A percentile compares a stretch with the other conserved stretches of the same genome.
Evolutionary conservation across 495 filamentous ascomycete genomes (phyloP).

Genomic region (Aspergillus bertholletiae): DNA sequence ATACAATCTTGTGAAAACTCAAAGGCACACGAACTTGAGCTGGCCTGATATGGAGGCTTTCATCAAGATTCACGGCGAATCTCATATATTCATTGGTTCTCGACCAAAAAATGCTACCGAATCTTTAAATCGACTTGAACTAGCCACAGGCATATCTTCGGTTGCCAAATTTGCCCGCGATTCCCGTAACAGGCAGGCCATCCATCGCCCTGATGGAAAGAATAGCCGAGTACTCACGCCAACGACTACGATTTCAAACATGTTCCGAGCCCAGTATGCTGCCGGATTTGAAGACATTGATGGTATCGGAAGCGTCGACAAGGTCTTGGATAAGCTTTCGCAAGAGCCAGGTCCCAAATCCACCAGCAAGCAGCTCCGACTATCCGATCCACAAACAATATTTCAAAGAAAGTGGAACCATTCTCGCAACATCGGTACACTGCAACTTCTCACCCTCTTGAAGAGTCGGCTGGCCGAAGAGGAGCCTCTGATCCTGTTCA

Average conservation of each 20-base stretch:
- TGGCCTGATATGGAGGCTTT: slow-evolving; percentile 36
- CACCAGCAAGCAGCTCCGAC: slow-evolving; percentile 12
- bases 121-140: slow-evolving; percentile 26
- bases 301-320: slow-evolving; percentile 21
- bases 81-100: slow-evolving; percentile 28
- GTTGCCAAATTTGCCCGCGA: slow-evolving; percentile 24
- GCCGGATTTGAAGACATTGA: slow-evolving; percentile 8
- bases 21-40: slow-evolving; percentile 17
- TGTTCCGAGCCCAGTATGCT: slow-evolving; percentile 21
- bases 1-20: slow-evolving; percentile 21
- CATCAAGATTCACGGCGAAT: slow-evolving; percentile 30
- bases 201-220: slow-evolving; percentile 23
- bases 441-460: slow-evolving; percentile 25
- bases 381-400: slow-evolving; percentile 15
- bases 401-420: slow-evolving; percentile 20
- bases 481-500: slow-evolving; percentile 25
- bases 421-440: slow-evolving; percentile 20
- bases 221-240: slow-evolving; percentile 18
- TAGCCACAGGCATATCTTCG: slow-evolving; percentile 26
- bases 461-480: slow-evolving; percentile 26
- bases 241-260: slow-evolving; percentile 22
- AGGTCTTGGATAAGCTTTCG: slow-evolving; percentile 23
- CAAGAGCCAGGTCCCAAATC: slow-evolving; percentile 12
- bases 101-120: slow-evolving; percentile 24
- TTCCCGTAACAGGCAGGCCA: slow-evolving; percentile 14